Evolutionary conservation across 2,329 filamentous ascomycete species (phyloP).

Genomic region (Diaporthe citrichinensis): DNA sequence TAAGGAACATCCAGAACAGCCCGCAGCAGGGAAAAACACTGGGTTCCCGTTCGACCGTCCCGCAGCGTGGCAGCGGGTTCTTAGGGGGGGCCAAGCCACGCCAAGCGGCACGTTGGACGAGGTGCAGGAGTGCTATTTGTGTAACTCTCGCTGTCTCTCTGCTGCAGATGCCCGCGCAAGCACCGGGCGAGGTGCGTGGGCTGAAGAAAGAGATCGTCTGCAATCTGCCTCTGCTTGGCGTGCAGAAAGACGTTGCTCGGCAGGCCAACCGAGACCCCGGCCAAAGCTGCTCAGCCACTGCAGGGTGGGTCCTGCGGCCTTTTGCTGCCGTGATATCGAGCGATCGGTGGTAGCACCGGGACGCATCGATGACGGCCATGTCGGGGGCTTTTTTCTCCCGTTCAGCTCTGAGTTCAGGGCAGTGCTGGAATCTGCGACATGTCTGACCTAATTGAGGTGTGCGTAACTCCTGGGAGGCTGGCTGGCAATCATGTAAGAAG

Average conservation of each 20-base stretch:
- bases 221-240: background rate
- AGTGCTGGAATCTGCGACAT: slow-evolving; percentile 46
- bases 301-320: slow-evolving; percentile 24
- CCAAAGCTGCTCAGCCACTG: slow-evolving; percentile 22
- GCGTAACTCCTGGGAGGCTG: background rate
- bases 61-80: background rate
- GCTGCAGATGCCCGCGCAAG: background rate
- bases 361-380: slow-evolving; percentile 3
- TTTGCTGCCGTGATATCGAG: slow-evolving; percentile 33
- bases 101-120: background rate
- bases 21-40: background rate
- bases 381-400: background rate
- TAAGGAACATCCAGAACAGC: background rate
- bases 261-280: slow-evolving; percentile 26
- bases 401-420: background rate
- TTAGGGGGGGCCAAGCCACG: slow-evolving; percentile 12
- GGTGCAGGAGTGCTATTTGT: slow-evolving; percentile 9
- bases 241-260: slow-evolving; percentile 10
- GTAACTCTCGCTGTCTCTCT: background rate
- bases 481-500: background rate
- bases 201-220: background rate
- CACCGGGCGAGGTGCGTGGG: background rate
- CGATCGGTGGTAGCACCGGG: slow-evolving; percentile 7
- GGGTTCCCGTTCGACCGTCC: slow-evolving; percentile 28
- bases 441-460: background rate